A percentile compares a stretch with the other conserved stretches of the same genome.
These are phyloP conservation scores for Kurtzmaniella cleridarum DNA, from an alignment of 805 yeast species.

Conservation along the genomic window DNA sequence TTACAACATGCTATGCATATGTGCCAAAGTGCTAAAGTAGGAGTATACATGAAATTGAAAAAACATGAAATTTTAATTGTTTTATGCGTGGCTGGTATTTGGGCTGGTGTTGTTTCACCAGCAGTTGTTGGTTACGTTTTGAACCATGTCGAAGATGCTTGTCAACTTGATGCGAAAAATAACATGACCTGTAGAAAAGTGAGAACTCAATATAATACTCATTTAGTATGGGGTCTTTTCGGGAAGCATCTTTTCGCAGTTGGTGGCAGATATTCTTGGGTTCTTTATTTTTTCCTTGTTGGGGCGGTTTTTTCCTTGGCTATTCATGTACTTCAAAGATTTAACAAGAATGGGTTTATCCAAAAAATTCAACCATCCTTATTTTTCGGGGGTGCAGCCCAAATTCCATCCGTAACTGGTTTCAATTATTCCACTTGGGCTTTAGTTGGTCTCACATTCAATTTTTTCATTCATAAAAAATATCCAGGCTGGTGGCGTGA, in stretches of 20 bases:
- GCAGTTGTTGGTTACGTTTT: slow-evolving; percentile 6
- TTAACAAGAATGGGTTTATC: neutral
- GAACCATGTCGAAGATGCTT: slow-evolving; percentile 6
- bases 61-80: slow-evolving; percentile 4
- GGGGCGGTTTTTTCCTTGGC: slow-evolving; percentile 5
- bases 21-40: slow-evolving; percentile 9
- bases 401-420: slow-evolving; percentile 8
- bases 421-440: slow-evolving; percentile 9
- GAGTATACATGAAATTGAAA: slow-evolving; percentile 10
- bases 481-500: slow-evolving; percentile 9
- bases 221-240: slow-evolving; percentile 12
- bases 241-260: slow-evolving; percentile 8
- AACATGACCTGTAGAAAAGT: slow-evolving; percentile 9
- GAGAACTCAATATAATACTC: slow-evolving; percentile 7
- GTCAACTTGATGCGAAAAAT: slow-evolving; percentile 7
- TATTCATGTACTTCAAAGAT: neutral
- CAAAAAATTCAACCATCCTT: slow-evolving; percentile 6
- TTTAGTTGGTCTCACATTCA: slow-evolving; percentile 4
- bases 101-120: slow-evolving; percentile 7
- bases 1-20: slow-evolving; percentile 10
- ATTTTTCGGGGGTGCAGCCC: slow-evolving; percentile 8
- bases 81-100: slow-evolving; percentile 5
- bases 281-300: slow-evolving; percentile 9
- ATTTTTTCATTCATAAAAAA: slow-evolving; percentile 7
- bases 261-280: slow-evolving; percentile 10